A percentile compares a stretch with the other conserved stretches of the same genome.
Evolutionary conservation across 352 stramenopile genomes (phyloP).

Genomic region (Pythium vanterpoolii): DNA sequence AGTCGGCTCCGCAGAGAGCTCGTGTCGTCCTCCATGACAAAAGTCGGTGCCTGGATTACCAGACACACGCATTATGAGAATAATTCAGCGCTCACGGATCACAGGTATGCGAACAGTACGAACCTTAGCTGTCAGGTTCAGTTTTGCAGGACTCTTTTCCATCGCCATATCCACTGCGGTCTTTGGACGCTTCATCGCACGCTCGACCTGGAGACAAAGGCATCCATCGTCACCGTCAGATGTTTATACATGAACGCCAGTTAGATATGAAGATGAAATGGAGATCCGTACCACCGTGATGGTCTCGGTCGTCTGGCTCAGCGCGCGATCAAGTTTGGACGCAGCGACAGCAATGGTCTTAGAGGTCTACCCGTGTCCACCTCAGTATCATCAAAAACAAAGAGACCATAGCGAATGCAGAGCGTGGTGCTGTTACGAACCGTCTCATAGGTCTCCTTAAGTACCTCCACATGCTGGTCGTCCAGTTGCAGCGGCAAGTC

Average conservation of each 20-base stretch:
- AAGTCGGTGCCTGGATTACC: not conserved
- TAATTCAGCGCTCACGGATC: not conserved
- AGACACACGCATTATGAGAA: not conserved
- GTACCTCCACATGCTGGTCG: conserved; percentile 34
- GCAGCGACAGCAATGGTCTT: conserved; percentile 52
- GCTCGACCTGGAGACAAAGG: conserved; percentile 41
- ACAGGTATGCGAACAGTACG: not conserved
- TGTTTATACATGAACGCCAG: not conserved
- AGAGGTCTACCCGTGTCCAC: conserved; percentile 34
- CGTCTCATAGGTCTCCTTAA: conserved; percentile 58
- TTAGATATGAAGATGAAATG: not conserved
- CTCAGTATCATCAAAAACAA: no score
- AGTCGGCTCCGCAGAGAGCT: conserved; percentile 20
- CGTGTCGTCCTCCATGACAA: not conserved
- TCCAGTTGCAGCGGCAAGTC: conserved; percentile 37
- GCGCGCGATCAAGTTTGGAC: conserved; percentile 48
- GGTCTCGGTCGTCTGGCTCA: conserved; percentile 61
- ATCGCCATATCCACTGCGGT: conserved; percentile 67
- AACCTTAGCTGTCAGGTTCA: conserved; percentile 17
- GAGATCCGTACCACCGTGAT: conserved; percentile 53
- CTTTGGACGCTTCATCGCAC: conserved; percentile 75
- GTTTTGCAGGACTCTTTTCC: conserved; percentile 65
- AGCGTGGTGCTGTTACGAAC: conserved; percentile 24
- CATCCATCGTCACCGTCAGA: not conserved
- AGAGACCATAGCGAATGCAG: no score